Evolutionary conservation across 2,329 filamentous ascomycete species (phyloP), one percentile per base, ranked within the genome.

Genomic region (Phaeosphaeriaceae sp.): DNA sequence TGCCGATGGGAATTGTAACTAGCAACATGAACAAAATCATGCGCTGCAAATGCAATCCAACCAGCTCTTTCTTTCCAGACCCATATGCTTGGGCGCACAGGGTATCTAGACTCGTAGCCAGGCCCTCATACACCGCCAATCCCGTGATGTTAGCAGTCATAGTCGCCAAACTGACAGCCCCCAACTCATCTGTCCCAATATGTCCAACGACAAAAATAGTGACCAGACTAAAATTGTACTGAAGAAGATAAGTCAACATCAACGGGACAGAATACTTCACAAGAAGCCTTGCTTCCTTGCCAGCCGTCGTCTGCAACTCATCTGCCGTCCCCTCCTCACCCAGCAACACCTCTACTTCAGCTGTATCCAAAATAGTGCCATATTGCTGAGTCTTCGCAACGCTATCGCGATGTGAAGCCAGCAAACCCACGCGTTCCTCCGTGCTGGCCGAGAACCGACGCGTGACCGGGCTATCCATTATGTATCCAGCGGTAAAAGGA

Each of bases 91-190:
- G 79, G 20, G 79, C 76, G 52, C 79, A 81, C 3, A 82, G 65
- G 0, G 79, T 82, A 54, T 82, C 79, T 17, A 81, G 67, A 18
- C 76, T 77, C 0, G 79, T 81, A 33, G 79, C 78, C 63, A 82
- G 76, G 17, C 80, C 80, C 58, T 82, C 78, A 48, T 78, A 77
- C 17, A 81, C 68, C 1, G 81, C 77, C 16, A 79, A 74, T 0
- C 81, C 81, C 6, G 80, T 71, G 42, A 84, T 83, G 50, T 80
- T 83, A 56, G 81, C 79, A 0, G 80, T 83, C 37, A 80, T 82
- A 18, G 79, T 76, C 18, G 79, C 79, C 13, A 83, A 62, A 44
- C 77, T 80, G 0, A 81, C 79, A 0, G 81, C 81, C 1, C 79
- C 81, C 8, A 83, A 64, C 48, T 81, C 81, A 56, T 80, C 76